Conservation (phyloP, 2,329 filamentous ascomycete species). For the Penicillium sp. region DNA sequence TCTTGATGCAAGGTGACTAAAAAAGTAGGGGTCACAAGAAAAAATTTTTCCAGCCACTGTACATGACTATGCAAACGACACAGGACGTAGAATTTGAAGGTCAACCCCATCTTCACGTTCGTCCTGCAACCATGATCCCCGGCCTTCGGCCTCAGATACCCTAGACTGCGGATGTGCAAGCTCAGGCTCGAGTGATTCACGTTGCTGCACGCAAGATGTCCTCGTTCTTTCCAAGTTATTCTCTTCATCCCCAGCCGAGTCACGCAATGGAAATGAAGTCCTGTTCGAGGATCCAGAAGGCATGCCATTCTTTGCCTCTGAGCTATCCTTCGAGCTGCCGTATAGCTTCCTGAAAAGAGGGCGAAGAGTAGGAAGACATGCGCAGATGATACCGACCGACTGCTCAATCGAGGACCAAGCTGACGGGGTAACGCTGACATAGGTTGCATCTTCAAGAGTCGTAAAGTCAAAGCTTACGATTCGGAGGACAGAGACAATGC, state of each 20-base stretch:
- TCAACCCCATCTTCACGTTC: neutral
- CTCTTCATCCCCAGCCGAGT: constrained; percentile 12
- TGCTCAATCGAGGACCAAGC: constrained; percentile 36
- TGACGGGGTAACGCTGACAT: constrained; percentile 21
- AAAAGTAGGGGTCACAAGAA: neutral
- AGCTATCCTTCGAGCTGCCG: constrained; percentile 4
- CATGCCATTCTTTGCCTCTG: neutral
- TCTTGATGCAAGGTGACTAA: neutral
- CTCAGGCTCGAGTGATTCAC: neutral
- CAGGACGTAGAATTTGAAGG: neutral
- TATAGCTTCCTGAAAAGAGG: constrained; percentile 25
- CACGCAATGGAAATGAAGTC: neutral
- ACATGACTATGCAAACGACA: constrained; percentile 8
- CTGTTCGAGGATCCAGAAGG: neutral
- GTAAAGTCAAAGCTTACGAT: constrained; percentile 23
- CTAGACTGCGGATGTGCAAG: neutral
- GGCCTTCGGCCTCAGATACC: neutral
- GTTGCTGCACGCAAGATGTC: neutral
- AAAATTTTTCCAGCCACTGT: no score
- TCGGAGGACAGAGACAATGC: constrained; percentile 29
- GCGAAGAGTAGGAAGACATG: constrained; percentile 33
- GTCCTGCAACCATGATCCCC: neutral
- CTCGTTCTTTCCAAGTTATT: neutral
- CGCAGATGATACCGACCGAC: constrained; percentile 32
- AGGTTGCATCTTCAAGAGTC: constrained; percentile 20